Percentiles rank a stretch among this genome's conserved stretches.
phyloP scores from a whole-genome alignment of 2,329 filamentous ascomycete genomes.

The Trichoderma polysporum region DNA sequence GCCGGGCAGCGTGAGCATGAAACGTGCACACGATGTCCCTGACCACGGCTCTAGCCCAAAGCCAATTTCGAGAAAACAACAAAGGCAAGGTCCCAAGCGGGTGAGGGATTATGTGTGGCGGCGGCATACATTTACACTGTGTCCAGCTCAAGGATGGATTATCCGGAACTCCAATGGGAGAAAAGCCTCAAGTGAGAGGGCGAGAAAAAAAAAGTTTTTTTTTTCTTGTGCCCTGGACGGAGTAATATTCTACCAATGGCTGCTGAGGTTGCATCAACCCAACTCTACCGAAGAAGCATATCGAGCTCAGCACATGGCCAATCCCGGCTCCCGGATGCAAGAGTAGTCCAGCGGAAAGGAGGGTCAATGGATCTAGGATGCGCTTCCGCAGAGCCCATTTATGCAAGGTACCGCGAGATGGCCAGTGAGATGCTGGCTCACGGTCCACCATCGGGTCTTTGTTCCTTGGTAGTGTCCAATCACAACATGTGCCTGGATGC shows the following conservation, averaged over 20 bases:
- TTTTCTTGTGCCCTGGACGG: background rate
- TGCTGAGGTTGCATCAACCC: conserved; percentile 15
- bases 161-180: background rate
- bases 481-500: conserved; percentile 25
- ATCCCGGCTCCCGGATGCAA: conserved; percentile 17
- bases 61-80: background rate
- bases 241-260: background rate
- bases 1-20: background rate
- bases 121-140: conserved; percentile 3
- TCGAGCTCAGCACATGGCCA: conserved; percentile 19
- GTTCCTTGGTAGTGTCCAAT: conserved; percentile 22
- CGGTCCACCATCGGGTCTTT: conserved; percentile 22
- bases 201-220: background rate
- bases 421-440: conserved; percentile 23
- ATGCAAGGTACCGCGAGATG: conserved; percentile 25
- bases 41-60: background rate
- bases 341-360: conserved; percentile 19
- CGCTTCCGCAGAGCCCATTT: conserved; percentile 17
- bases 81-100: background rate
- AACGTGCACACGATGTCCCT: background rate
- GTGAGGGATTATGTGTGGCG: conserved; percentile 15
- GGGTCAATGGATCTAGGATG: conserved; percentile 19
- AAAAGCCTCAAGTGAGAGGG: background rate
- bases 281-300: background rate
- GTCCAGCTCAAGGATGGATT: background rate